These are phyloP conservation scores for Bretschneidera sinensis DNA, from an alignment of 345 rosid genomes.

Conservation along the genomic window DNA sequence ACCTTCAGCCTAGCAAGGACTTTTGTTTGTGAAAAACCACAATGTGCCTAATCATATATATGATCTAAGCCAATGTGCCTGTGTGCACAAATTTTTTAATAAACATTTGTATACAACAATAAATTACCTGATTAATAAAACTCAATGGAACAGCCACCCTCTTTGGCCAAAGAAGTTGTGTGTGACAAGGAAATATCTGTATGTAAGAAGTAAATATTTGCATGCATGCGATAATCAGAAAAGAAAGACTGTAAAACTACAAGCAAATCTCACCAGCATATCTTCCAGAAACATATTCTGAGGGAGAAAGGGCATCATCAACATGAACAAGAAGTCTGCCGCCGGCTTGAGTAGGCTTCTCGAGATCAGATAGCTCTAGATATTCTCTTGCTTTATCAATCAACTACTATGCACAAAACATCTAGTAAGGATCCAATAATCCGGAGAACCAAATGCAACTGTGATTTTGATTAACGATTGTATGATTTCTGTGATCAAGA, in stretches of 20 bases:
- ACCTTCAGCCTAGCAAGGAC: too few relatives aligned
- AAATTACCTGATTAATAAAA: background rate
- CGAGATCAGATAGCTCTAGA: slow-evolving; percentile 66
- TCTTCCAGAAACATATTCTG: slow-evolving; percentile 27
- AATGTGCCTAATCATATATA: too few relatives aligned
- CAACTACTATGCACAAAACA: slow-evolving; percentile 38
- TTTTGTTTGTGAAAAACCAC: too few relatives aligned
- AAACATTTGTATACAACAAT: too few relatives aligned
- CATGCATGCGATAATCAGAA: too few relatives aligned
- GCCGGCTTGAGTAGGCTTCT: slow-evolving; percentile 43
- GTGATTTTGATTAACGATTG: background rate
- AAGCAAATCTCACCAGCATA: slow-evolving; percentile 54
- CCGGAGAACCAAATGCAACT: background rate
- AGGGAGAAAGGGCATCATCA: slow-evolving; percentile 54
- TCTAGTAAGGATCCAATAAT: background rate
- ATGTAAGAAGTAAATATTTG: too few relatives aligned
- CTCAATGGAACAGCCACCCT: background rate
- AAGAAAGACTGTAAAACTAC: background rate
- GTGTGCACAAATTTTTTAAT: too few relatives aligned
- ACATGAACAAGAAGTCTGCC: slow-evolving; percentile 60
- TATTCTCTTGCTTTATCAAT: slow-evolving; percentile 61
- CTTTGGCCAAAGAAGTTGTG: background rate
- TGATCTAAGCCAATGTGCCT: too few relatives aligned
- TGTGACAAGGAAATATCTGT: background rate
- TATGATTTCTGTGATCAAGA: background rate